phyloP scores from a whole-genome alignment of 2,329 filamentous ascomycete species.

The Colletotrichum sp. region DNA sequence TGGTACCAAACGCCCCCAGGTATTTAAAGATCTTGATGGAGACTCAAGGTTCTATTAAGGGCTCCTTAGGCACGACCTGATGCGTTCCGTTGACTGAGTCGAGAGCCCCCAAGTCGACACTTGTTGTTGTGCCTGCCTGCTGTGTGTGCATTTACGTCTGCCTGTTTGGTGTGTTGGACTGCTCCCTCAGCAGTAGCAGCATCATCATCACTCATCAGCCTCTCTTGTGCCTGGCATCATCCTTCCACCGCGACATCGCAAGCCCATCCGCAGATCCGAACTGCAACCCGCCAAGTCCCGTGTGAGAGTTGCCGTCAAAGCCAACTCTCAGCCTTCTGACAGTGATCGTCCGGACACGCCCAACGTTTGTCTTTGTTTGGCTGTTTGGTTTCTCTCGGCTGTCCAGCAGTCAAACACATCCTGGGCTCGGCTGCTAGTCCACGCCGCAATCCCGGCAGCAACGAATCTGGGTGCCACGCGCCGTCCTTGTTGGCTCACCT shows the following conservation, averaged over 20 bases:
- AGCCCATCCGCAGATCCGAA: neutral
- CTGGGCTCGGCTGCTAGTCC: neutral
- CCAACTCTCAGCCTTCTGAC: neutral
- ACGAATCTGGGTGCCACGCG: neutral
- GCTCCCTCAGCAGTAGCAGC: neutral
- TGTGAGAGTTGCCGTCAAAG: neutral
- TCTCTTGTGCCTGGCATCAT: neutral
- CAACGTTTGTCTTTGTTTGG: neutral
- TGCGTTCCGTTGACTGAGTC: constrained; percentile 4
- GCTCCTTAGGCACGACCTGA: constrained; percentile 1
- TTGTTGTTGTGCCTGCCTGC: neutral
- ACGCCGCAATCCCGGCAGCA: neutral
- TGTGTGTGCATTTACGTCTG: neutral
- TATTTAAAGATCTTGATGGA: constrained; percentile 17
- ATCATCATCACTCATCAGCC: neutral
- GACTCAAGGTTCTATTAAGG: constrained; percentile 10
- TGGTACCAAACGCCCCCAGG: neutral
- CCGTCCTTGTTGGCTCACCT: constrained; percentile 5
- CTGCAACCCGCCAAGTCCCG: neutral
- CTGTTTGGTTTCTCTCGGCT: neutral
- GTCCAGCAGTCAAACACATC: neutral
- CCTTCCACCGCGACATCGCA: neutral
- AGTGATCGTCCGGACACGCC: neutral
- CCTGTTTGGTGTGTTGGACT: neutral
- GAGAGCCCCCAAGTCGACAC: neutral